phyloP scores from a whole-genome alignment of 495 filamentous ascomycete genomes.

The Penicillium alfredii region DNA sequence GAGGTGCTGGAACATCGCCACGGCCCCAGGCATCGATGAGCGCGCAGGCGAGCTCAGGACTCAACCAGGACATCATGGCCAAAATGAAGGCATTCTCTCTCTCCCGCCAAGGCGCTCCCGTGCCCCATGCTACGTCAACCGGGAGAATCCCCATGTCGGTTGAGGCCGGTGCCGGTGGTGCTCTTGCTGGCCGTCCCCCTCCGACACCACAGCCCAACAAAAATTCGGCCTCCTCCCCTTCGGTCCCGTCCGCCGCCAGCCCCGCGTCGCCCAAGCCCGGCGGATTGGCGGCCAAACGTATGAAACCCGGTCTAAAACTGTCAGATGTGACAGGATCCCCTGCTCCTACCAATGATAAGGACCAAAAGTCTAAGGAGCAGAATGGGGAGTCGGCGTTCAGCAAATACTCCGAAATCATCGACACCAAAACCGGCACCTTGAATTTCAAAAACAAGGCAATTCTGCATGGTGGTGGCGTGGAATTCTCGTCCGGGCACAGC shows the following conservation, averaged over 20 bases:
- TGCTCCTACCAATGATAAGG: slow-evolving; percentile 14
- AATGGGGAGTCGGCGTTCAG: slow-evolving; percentile 63
- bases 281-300: slow-evolving; percentile 49
- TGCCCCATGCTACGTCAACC: slow-evolving; percentile 31
- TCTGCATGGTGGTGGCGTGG: slow-evolving; percentile 79
- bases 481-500: slow-evolving; percentile 82
- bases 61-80: slow-evolving; percentile 75
- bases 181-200: slow-evolving; percentile 36
- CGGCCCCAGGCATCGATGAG: slow-evolving; percentile 50
- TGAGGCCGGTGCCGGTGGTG: slow-evolving; percentile 23
- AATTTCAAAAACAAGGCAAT: slow-evolving; percentile 92
- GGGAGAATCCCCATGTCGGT: slow-evolving; percentile 29
- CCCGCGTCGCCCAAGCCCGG: slow-evolving; percentile 37
- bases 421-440: slow-evolving; percentile 83
- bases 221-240: slow-evolving; percentile 50
- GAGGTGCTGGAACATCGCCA: slow-evolving; percentile 40
- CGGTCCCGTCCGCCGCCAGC: slow-evolving; percentile 23
- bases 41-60: slow-evolving; percentile 45
- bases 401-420: slow-evolving; percentile 88
- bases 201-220: slow-evolving; percentile 34
- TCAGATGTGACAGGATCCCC: slow-evolving; percentile 43
- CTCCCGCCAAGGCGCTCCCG: slow-evolving; percentile 52
- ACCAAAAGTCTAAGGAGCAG: slow-evolving; percentile 14
- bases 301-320: slow-evolving; percentile 46
- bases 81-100: slow-evolving; percentile 74